These are phyloP conservation scores for Lachnellula willkommii DNA, from an alignment of 2,329 filamentous ascomycete genomes.

Conservation along the genomic window DNA sequence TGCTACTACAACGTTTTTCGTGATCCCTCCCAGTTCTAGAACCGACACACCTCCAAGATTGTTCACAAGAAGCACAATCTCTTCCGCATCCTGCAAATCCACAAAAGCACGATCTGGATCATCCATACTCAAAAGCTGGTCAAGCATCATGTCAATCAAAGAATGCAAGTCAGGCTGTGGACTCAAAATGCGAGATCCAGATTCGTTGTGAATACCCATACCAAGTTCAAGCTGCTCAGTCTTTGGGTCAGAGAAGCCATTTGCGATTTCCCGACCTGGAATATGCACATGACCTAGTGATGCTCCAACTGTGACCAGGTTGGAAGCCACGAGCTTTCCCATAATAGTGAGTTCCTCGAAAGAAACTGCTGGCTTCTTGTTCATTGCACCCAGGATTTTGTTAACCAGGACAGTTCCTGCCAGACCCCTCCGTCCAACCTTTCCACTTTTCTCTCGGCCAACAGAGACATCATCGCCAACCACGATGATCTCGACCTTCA, in stretches of 20 bases:
- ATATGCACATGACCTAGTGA: constrained; percentile 45
- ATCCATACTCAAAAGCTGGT: constrained; percentile 34
- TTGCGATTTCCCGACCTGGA: constrained; percentile 37
- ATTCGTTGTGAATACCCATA: constrained; percentile 48
- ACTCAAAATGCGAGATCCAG: constrained; percentile 28
- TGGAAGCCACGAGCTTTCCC: constrained; percentile 7
- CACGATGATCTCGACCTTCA: constrained; percentile 10
- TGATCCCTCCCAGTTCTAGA: constrained; percentile 43
- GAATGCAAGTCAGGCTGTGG: background rate
- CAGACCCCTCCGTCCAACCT: constrained; percentile 43
- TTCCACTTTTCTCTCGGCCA: constrained; percentile 40
- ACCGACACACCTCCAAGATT: constrained; percentile 14
- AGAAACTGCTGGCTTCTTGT: constrained; percentile 1
- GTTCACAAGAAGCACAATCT: constrained; percentile 22
- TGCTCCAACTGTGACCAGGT: constrained; percentile 34
- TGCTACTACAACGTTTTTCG: constrained; percentile 34
- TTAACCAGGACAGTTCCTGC: constrained; percentile 44
- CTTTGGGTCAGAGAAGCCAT: constrained; percentile 33
- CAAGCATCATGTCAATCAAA: constrained; percentile 33
- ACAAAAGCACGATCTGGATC: constrained; percentile 9
- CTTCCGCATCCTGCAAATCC: constrained; percentile 2
- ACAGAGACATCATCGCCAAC: constrained; percentile 38
- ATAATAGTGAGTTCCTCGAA: constrained; percentile 9
- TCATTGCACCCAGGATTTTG: constrained; percentile 30
- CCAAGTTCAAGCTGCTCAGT: constrained; percentile 35